Evolutionary conservation across 1,284 basidiomycete species (phyloP), one percentile per base, ranked within the genome.

Genomic region (Naganishia liquefaciens): DNA sequence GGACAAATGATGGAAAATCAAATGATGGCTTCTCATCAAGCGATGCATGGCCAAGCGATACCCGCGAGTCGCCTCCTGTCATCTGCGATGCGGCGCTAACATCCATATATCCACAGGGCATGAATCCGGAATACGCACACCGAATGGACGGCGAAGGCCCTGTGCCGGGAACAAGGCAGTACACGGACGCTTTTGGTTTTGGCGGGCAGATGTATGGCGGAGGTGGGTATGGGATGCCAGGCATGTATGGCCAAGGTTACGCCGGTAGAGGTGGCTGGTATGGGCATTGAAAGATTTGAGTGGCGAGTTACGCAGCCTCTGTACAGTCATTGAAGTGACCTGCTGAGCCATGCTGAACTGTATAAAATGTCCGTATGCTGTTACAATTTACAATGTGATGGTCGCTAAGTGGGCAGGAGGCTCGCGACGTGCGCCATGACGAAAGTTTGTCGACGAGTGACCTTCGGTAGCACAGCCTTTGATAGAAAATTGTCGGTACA

Each of bases 131-230:
- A 15, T 62, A 50, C 21, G 64, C 58, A n/a, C 58, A 66, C 25
- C 58, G 64, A 13, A 54, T 66, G 60, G 60, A 66, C 10, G 64
- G 64, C 1, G 64, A 66, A 25, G 58, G 52, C 5, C 64, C 64
- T 0, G 30, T 66, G 1, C 64, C 64, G 10, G 64, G 64, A 21
- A 62, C 64, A 23, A 28, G 42, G 27, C 40, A 53, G 40, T 62
- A 62, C n/a, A 21, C 49, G 1, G 60, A 62, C 2, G 21, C 42
- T 1, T 30, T 54, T 10, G 68, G 66, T 25, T 57, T 67, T 54
- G 66, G 67, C 19, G 68, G 66, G 54, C 64, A 64, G 30, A 65
- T 64, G 65, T 62, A 49, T 10, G 58, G 65, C 27, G 57, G 52
- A 44, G 52, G 55, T 10, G 67, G 68, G 68, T 44, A 54, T 37